Base-by-base conservation (phyloP, 2,329 filamentous ascomycete genomes). In the Colletotrichum sp. region DNA sequence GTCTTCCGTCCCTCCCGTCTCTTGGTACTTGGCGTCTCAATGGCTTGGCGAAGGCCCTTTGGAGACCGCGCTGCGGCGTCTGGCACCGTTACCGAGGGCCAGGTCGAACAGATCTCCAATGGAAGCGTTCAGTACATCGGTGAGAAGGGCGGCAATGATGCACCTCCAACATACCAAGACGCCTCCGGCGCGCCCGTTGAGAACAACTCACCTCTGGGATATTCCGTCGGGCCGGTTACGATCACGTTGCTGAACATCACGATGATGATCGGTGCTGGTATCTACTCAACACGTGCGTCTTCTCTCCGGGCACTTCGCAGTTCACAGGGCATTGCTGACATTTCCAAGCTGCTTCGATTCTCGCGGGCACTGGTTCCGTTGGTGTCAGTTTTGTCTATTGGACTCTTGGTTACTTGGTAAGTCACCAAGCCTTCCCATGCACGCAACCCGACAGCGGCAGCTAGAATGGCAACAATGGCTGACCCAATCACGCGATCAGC, bases 361-460 rank as follows among this genome's bases (percentile, higher is more conserved):
- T 94, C 3, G 84, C 79, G 1, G 89, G 89, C 0, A 90, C 91
- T 0, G 92, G 92, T 2, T 93, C 92, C 0, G 86, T 94, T 7
- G 92, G 92, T 1, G 82, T 93, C 2, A 86, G 88, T 34, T 83
- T 94, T 71, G 87, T 94, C 15, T 94, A 91, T 83, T 94, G 92
- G 92, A 82, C 89, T 3, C 86, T 94, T 13, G 93, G 92, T 3
- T 90, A 90, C 71, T 39, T 93, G 39, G 90, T 92, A 66, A 88
- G 91, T 1, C 87, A 0, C 86, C 89, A 3, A 2, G n/a, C 18
- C 88, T 88, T 2, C 86, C 93, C 3, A 21, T 36, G 1, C 15
- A 16, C 6, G 15, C 15, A 24, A 64, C 10, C 49, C n/a, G n/a
- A 2, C 8, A 3, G 16, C 24, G 21, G 26, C 21, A 12, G 24